Conservation (phyloP, 257 asterid species). For the Salvia rosmarinus region DNA sequence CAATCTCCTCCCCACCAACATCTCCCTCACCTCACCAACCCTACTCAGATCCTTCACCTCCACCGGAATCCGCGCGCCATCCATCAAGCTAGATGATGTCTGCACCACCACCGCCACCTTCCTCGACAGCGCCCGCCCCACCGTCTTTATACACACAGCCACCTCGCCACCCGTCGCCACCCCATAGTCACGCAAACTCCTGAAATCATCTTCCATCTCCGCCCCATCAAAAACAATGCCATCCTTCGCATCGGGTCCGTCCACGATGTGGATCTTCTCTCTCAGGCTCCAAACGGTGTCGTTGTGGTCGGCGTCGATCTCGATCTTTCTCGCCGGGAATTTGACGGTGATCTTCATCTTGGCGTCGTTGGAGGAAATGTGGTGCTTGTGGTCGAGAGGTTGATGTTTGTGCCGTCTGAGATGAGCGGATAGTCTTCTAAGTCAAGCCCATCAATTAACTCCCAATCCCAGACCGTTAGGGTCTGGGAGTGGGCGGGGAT, state of each 20-base stretch:
- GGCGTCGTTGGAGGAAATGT: not conserved
- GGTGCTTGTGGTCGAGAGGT: constrained; percentile 17
- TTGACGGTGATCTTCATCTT: no score
- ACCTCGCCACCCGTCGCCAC: constrained; percentile 49
- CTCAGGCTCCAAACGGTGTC: no score
- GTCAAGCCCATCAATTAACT: constrained; percentile 32
- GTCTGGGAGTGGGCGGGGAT: constrained; percentile 26
- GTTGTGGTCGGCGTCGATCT: no score
- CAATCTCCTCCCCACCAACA: constrained; percentile 47
- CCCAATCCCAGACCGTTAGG: constrained; percentile 33
- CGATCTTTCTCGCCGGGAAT: no score
- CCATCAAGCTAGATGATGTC: constrained; percentile 62
- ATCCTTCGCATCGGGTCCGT: constrained; percentile 57
- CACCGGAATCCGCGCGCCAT: constrained; percentile 56
- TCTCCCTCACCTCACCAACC: constrained; percentile 47
- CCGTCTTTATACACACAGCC: constrained; percentile 45
- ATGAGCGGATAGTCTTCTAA: constrained; percentile 12
- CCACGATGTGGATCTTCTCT: no score
- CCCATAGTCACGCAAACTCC: constrained; percentile 52
- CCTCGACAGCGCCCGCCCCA: constrained; percentile 44
- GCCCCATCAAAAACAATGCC: constrained; percentile 53
- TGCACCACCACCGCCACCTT: constrained; percentile 55
- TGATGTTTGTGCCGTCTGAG: constrained; percentile 26
- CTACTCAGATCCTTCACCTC: constrained; percentile 60
- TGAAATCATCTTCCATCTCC: constrained; percentile 62